Percentiles rank a stretch among this genome's conserved stretches.
Conservation (phyloP, 2,329 filamentous ascomycete genomes). For the Penicillium sp. region DNA sequence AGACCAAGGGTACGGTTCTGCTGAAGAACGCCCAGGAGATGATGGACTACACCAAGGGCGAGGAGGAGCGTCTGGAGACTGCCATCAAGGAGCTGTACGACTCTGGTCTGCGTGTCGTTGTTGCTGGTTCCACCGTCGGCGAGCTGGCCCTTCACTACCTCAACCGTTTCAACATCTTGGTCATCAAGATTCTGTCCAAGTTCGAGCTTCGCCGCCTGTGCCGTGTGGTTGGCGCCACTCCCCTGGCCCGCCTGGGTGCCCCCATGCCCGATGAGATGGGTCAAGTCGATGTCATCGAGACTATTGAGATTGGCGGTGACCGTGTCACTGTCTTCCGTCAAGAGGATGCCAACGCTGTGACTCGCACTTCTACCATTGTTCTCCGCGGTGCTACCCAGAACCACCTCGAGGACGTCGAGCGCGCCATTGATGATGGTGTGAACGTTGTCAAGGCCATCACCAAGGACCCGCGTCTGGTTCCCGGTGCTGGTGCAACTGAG, state of each 20-base stretch:
- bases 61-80: conserved; percentile 87
- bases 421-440: conserved; percentile 95
- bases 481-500: conserved; percentile 91
- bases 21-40: conserved; percentile 98
- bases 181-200: conserved; percentile 96
- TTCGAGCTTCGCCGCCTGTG: conserved; percentile 94
- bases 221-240: conserved; percentile 93
- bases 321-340: conserved; percentile 98
- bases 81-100: conserved; percentile 95
- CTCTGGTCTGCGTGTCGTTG: conserved; percentile 84
- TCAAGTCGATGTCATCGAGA: conserved; percentile 90
- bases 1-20: conserved; percentile 97
- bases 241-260: conserved; percentile 90
- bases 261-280: conserved; percentile 99
- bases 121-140: conserved; percentile 90
- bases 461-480: conserved; percentile 84
- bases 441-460: conserved; percentile 99
- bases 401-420: conserved; percentile 94
- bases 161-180: conserved; percentile 92
- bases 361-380: conserved; percentile 90
- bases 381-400: conserved; percentile 96
- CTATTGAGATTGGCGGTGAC: conserved; percentile 95
- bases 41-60: conserved; percentile 96
- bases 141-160: conserved; percentile 97
- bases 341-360: conserved; percentile 74